Evolutionary conservation across 2,329 filamentous ascomycete genomes (phyloP).

Genomic region (Xylaria sp.): DNA sequence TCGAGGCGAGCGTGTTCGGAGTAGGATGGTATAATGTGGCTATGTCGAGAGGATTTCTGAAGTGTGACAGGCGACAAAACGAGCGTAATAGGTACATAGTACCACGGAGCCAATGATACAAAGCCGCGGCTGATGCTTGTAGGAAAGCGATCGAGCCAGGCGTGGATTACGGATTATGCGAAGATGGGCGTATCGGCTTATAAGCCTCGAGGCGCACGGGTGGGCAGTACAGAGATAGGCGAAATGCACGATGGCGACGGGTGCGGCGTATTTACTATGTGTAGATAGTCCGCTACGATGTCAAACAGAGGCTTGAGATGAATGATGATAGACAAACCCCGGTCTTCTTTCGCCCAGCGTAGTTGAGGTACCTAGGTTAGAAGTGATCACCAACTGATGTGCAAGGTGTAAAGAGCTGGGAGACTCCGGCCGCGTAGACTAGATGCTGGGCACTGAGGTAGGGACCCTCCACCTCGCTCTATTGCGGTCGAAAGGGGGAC

Average conservation of each 20-base stretch:
- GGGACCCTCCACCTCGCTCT: too few species aligned
- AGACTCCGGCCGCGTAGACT: too few species aligned
- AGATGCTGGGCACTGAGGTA: too few species aligned
- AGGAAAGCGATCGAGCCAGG: not conserved
- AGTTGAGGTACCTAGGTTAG: too few species aligned
- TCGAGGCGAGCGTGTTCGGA: slow-evolving; percentile 5
- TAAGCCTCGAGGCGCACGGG: not conserved
- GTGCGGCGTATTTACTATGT: not conserved
- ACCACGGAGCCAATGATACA: slow-evolving; percentile 41
- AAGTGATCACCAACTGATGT: not conserved
- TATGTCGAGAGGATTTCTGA: slow-evolving; percentile 18
- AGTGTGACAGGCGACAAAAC: slow-evolving; percentile 43
- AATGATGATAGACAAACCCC: too few species aligned
- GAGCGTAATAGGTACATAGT: slow-evolving; percentile 62
- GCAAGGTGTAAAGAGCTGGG: not conserved
- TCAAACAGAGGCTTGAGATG: too few species aligned
- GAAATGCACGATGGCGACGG: not conserved
- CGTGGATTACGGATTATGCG: not conserved
- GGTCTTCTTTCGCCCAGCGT: too few species aligned
- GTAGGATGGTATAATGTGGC: slow-evolving; percentile 10
- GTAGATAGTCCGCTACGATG: too few species aligned
- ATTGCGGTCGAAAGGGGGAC: too few species aligned
- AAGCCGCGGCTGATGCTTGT: slow-evolving; percentile 3
- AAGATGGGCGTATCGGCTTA: slow-evolving; percentile 1
- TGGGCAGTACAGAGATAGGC: not conserved